These are phyloP conservation scores for Schizosaccharomyces osmophilus DNA, from an alignment of 805 yeast genomes.

Conservation along the genomic window DNA sequence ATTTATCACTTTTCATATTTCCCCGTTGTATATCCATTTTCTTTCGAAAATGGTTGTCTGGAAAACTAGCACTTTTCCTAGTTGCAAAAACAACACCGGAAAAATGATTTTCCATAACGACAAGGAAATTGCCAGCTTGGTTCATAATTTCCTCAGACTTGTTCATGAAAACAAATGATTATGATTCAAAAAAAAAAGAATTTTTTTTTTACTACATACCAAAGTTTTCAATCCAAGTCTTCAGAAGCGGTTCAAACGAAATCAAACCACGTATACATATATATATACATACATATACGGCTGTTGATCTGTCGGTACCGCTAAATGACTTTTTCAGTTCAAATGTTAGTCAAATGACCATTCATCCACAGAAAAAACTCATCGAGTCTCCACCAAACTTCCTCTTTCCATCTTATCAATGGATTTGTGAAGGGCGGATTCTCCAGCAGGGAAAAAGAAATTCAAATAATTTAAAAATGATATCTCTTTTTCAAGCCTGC, in stretches of 20 bases:
- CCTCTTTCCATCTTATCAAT: background rate
- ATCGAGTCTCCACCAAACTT: background rate
- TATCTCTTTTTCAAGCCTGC: background rate
- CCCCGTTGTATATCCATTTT: too few relatives aligned
- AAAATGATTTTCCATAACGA: background rate
- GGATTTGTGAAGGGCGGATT: background rate
- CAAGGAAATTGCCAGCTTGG: background rate
- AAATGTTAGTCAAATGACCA: background rate
- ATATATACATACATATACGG: conserved; percentile 12
- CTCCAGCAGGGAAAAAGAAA: background rate
- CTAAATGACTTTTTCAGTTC: background rate
- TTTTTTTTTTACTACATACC: too few relatives aligned
- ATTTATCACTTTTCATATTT: too few relatives aligned
- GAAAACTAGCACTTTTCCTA: too few relatives aligned
- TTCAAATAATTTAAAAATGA: too few relatives aligned
- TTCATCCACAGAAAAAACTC: background rate
- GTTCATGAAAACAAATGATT: background rate
- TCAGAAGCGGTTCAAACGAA: background rate
- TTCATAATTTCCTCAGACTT: background rate
- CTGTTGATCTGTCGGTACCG: background rate
- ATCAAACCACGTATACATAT: background rate
- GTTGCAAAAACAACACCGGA: background rate
- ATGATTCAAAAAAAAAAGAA: background rate
- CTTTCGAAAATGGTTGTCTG: too few relatives aligned
- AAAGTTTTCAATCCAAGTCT: too few relatives aligned